Base-by-base conservation (phyloP, 768 basidiomycete genomes). In the Phanerodontia chrysosporium region DNA sequence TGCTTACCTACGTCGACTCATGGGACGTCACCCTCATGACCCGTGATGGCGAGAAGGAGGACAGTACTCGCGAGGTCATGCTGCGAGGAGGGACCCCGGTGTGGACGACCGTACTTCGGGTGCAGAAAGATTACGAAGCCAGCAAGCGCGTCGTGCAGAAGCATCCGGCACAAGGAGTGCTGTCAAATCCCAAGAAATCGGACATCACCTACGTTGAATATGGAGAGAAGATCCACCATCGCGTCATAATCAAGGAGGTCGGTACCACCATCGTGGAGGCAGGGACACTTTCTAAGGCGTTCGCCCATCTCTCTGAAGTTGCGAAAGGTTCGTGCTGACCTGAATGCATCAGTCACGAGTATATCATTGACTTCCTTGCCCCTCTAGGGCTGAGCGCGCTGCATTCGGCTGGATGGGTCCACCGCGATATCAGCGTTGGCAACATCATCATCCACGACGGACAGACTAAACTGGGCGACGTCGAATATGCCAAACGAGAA, bases 341-440 rank as follows among this genome's bases (percentile, higher is more conserved):
- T n/a, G n/a, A n/a, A n/a, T n/a, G n/a, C n/a, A n/a, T n/a, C n/a
- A n/a, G n/a, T n/a, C n/a, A n/a, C n/a, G n/a, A n/a, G n/a, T n/a
- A n/a, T n/a, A n/a, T n/a, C n/a, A n/a, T n/a, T n/a, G n/a, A n/a
- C n/a, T n/a, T n/a, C n/a, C n/a, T n/a, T n/a, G 2, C 13, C 13
- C 24, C 14, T 27, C n/a, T 49, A 65, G 64, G 16, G 7, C 52
- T 64, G 14, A 28, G 36, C 4, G 12, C 45, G 12, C 53, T 64
- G n/a, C 60, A 61, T 28, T 28, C 24, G 9, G 42, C 18, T 6
- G 56, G 60, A 24, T 66, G 65, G 65, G 57, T 66, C 8, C 65
- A 66, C 45, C 57, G 62, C 13, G 62, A 66, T 42, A 45, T 66
- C 29, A 66, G 62, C 36, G 14, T 48, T 8, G 62, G 62, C 8